Conservation (phyloP, 129 eudicot genomes). For the Tanacetum coccineum region DNA sequence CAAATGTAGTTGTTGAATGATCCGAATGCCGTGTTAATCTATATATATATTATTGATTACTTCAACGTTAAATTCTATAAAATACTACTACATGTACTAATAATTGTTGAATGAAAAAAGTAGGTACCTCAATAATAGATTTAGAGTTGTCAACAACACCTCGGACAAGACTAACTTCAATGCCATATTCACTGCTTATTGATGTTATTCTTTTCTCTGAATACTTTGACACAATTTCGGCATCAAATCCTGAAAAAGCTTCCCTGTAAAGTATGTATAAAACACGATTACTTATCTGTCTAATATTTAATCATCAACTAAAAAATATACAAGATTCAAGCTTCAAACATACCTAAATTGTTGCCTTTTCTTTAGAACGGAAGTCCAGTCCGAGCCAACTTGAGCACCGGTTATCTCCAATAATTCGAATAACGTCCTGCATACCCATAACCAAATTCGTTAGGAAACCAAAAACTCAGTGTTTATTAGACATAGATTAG, state of each 20-base stretch:
- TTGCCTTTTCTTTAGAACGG: slow-evolving; percentile 67
- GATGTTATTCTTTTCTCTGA: slow-evolving; percentile 59
- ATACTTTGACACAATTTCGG: slow-evolving; percentile 66
- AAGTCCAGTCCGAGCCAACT: slow-evolving; percentile 98
- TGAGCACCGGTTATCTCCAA: slow-evolving; percentile 83
- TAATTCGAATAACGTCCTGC: slow-evolving; percentile 82
- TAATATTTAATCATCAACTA: background rate
- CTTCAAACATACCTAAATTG: slow-evolving; percentile 43
- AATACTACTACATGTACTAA: background rate
- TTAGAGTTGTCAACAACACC: slow-evolving; percentile 84
- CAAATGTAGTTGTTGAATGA: slow-evolving; percentile 82
- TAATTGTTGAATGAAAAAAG: background rate
- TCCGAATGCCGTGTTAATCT: slow-evolving; percentile 62
- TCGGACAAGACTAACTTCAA: slow-evolving; percentile 61
- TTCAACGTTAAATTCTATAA: too few relatives aligned
- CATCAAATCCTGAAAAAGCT: slow-evolving; percentile 77
- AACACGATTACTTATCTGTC: background rate
- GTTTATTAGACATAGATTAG: too few relatives aligned
- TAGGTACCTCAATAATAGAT: slow-evolving; percentile 62
- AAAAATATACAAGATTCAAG: background rate
- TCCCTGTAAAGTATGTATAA: slow-evolving; percentile 38
- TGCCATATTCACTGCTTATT: slow-evolving; percentile 48
- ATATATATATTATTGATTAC: slow-evolving; percentile 1
- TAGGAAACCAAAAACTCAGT: background rate
- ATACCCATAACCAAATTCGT: slow-evolving; percentile 13